Conservation (phyloP, 1,284 basidiomycete species). For the Austroboletus niveus region DNA sequence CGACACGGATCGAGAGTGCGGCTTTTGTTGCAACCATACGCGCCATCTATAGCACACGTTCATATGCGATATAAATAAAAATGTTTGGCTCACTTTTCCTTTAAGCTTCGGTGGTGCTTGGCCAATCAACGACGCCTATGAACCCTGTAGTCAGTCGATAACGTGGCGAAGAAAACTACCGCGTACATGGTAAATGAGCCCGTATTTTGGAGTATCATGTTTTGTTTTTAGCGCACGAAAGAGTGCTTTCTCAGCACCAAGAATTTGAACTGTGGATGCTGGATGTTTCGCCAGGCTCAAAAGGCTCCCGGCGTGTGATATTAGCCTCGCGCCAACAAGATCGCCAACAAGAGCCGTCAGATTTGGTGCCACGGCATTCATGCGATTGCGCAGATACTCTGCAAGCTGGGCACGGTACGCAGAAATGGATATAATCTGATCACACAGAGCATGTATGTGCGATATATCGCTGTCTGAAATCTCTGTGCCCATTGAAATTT, state of each 20-base stretch:
- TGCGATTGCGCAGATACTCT: conserved; percentile 94
- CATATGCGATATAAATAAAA: not conserved
- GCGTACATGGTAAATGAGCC: conserved; percentile 43
- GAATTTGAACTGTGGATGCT: conserved; percentile 96
- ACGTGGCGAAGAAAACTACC: not conserved
- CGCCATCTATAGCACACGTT: conserved; percentile 70
- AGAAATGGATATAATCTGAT: conserved; percentile 96
- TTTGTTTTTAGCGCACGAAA: conserved; percentile 97
- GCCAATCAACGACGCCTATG: conserved; percentile 88
- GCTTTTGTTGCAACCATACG: conserved; percentile 99
- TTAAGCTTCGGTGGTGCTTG: conserved; percentile 98
- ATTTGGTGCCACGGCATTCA: conserved; percentile 97
- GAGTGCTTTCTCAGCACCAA: conserved; percentile 97
- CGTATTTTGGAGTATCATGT: too few relatives aligned
- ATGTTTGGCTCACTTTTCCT: conserved; percentile 70
- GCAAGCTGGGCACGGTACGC: conserved; percentile 92
- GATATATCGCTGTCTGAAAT: conserved; percentile 94
- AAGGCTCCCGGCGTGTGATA: conserved; percentile 95
- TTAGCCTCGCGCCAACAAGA: conserved; percentile 93
- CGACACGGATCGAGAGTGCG: conserved; percentile 93
- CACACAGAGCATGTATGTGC: conserved; percentile 93
- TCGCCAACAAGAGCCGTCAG: conserved; percentile 95
- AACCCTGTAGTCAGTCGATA: conserved; percentile 6
- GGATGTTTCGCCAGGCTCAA: conserved; percentile 95
- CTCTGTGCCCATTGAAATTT: conserved; percentile 98